These are phyloP conservation scores for Gomphus bonarii DNA, from an alignment of 1,284 basidiomycete genomes.

Conservation along the genomic window DNA sequence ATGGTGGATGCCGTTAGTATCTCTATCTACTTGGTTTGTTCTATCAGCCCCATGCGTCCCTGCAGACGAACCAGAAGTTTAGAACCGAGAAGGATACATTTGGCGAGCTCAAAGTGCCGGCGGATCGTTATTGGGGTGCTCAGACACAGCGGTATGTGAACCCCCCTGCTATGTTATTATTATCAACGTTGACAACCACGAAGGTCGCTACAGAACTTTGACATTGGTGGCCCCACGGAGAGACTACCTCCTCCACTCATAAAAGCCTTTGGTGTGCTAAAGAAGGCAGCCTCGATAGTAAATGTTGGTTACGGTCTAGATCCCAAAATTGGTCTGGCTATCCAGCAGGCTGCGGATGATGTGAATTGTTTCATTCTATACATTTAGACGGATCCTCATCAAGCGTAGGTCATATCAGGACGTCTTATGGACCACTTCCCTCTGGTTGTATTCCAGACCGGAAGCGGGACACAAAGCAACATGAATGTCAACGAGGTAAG, in stretches of 20 bases:
- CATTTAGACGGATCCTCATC: not conserved
- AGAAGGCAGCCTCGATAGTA: conserved; percentile 93
- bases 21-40: not conserved
- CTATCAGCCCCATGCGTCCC: not conserved
- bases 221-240: conserved; percentile 93
- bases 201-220: conserved; percentile 94
- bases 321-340: conserved; percentile 80
- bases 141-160: conserved; percentile 83
- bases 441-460: conserved; percentile 98
- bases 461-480: conserved; percentile 98
- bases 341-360: conserved; percentile 92
- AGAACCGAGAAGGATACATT: conserved; percentile 81
- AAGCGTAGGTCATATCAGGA: conserved; percentile 80
- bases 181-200: not conserved
- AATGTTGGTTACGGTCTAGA: conserved; percentile 91
- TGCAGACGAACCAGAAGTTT: conserved; percentile 27
- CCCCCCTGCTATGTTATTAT: conserved; percentile 10
- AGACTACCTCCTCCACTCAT: conserved; percentile 91
- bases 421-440: conserved; percentile 95
- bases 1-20: not conserved
- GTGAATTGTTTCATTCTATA: conserved; percentile 30
- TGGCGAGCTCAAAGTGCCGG: conserved; percentile 87
- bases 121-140: conserved; percentile 96
- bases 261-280: conserved; percentile 96
- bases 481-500: conserved; percentile 97